These are phyloP conservation scores for Geotrichum phurueaensis DNA, from an alignment of 1,139 yeast species.

Conservation along the genomic window DNA sequence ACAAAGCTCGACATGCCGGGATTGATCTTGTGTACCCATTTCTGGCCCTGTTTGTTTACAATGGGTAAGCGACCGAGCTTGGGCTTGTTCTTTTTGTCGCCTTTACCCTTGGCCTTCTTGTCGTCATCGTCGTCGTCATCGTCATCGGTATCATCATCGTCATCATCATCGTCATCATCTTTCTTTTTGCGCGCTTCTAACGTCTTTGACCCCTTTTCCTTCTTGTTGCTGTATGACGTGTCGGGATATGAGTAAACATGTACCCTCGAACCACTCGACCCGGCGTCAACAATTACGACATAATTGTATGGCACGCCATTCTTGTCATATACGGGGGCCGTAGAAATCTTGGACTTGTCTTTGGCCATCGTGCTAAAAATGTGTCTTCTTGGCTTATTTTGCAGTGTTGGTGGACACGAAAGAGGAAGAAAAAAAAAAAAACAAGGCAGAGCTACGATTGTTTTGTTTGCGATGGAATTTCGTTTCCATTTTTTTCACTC, in stretches of 20 bases:
- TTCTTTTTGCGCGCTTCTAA: background rate
- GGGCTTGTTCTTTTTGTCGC: conserved; percentile 15
- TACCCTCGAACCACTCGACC: conserved; percentile 75
- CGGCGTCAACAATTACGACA: conserved; percentile 72
- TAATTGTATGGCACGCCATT: conserved; percentile 55
- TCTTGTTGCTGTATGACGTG: conserved; percentile 21
- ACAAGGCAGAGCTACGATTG: background rate
- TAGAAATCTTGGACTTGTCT: background rate
- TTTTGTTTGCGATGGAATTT: background rate
- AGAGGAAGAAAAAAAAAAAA: background rate
- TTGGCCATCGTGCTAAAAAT: background rate
- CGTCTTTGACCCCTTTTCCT: background rate
- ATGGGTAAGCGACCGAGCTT: conserved; percentile 37
- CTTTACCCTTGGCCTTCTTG: conserved; percentile 13
- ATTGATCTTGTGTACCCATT: conserved; percentile 55
- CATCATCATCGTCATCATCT: conserved; percentile 18
- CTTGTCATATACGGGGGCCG: conserved; percentile 19
- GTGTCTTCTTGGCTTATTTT: background rate
- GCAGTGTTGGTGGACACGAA: background rate
- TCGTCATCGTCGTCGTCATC: conserved; percentile 22
- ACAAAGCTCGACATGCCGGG: conserved; percentile 66
- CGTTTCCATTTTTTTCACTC: background rate
- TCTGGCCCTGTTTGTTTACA: conserved; percentile 40
- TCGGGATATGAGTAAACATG: conserved; percentile 66
- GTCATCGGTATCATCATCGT: conserved; percentile 24